These are phyloP conservation scores for Chlamydomonas reinhardtii DNA, from an alignment of 163 green algal genomes.

Conservation along the genomic window DNA sequence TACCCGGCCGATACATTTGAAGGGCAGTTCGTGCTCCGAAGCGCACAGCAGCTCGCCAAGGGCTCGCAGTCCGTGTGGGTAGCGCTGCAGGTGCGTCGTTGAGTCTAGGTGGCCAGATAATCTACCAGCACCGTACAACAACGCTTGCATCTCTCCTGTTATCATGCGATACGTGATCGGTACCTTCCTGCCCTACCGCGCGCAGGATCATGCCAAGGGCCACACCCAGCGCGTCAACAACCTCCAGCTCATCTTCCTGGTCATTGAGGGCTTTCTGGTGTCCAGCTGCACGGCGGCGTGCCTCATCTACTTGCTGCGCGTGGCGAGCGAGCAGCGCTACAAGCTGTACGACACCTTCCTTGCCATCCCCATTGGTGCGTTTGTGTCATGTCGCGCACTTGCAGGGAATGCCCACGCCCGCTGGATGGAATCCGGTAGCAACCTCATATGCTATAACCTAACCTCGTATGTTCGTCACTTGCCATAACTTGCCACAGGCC, in stretches of 20 bases:
- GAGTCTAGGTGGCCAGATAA: too few relatives aligned
- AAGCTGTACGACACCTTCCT: slow-evolving; percentile 47
- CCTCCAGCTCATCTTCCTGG: slow-evolving; percentile 33
- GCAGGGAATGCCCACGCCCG: too few relatives aligned
- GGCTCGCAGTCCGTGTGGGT: not conserved
- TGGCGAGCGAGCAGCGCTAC: slow-evolving; percentile 7
- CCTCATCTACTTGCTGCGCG: slow-evolving; percentile 6
- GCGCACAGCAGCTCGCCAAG: not conserved
- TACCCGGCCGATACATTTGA: not conserved
- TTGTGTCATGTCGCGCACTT: too few relatives aligned
- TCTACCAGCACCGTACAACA: too few relatives aligned
- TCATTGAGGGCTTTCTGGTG: slow-evolving; percentile 24
- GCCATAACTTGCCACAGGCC: not conserved
- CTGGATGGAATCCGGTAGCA: too few relatives aligned
- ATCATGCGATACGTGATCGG: too few relatives aligned
- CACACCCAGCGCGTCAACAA: slow-evolving; percentile 1
- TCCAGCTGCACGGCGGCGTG: not conserved
- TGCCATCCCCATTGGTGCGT: slow-evolving; percentile 33
- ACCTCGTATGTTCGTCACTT: too few relatives aligned
- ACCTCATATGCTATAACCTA: too few relatives aligned
- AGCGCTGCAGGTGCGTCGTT: not conserved
- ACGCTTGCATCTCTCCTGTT: too few relatives aligned
- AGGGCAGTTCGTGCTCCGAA: not conserved
- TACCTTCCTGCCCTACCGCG: too few relatives aligned
- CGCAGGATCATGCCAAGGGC: not conserved